Conservation (phyloP, 192 early-diverging fungal genomes). For the Coemansia sp. region DNA sequence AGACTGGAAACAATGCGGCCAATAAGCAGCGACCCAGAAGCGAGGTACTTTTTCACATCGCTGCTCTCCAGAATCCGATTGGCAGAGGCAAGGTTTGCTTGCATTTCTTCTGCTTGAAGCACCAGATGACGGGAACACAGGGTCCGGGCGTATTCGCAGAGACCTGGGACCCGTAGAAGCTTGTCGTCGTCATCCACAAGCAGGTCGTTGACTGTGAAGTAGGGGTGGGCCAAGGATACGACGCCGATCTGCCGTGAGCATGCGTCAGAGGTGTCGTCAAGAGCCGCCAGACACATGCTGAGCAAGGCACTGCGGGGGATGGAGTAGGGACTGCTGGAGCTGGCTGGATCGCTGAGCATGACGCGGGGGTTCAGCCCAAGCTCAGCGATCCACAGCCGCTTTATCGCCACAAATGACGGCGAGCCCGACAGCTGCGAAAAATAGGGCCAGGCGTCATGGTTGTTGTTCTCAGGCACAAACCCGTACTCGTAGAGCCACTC, state of each 20-base stretch:
- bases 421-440: slow-evolving; percentile 21
- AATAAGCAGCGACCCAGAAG: not conserved
- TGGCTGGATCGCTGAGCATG: slow-evolving; percentile 17
- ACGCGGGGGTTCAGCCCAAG: slow-evolving; percentile 19
- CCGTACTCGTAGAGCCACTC: slow-evolving; percentile 48
- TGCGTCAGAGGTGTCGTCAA: slow-evolving; percentile 22
- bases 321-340: not conserved
- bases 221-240: slow-evolving; percentile 9
- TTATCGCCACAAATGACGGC: slow-evolving; percentile 13
- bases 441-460: slow-evolving; percentile 31
- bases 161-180: slow-evolving; percentile 20
- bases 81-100: not conserved
- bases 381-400: slow-evolving; percentile 36
- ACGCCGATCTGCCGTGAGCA: slow-evolving; percentile 13
- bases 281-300: slow-evolving; percentile 22
- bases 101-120: slow-evolving; percentile 3
- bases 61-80: not conserved
- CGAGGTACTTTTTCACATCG: not conserved
- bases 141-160: not conserved
- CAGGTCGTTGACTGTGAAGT: slow-evolving; percentile 12
- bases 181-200: slow-evolving; percentile 27
- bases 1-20: not conserved
- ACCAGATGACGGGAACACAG: slow-evolving; percentile 3
- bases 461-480: slow-evolving; percentile 26
- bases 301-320: slow-evolving; percentile 13